Evolutionary conservation across 306 rosid species (phyloP), one percentile per base, ranked within the genome.

Genomic region (Dalbergia cultrata): DNA sequence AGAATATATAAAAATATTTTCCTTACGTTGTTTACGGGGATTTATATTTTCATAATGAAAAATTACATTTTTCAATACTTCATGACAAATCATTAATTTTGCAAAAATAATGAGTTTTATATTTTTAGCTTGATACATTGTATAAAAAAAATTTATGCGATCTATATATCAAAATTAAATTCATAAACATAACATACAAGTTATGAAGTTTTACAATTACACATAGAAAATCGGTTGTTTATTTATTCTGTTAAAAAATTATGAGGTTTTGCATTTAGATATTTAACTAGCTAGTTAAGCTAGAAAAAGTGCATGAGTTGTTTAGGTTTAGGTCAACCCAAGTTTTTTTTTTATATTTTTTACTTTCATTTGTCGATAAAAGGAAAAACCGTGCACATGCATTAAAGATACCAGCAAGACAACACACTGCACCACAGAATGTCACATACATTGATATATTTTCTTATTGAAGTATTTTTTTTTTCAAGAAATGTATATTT

Each of bases 361-460:
- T 10, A 9, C 0, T 75, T 59, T 18, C 4, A 0, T 43, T 43
- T 39, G 56, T 67, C 33, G 35, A 21, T 63, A 22, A 4, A 52
- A 12, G 13, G 8, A 43, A 56, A 26, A 67, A 57, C 4, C n/a
- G 39, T 18, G 52, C 43, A 11, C 63, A 19, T 70, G 31, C 64
- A 70, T 39, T 60, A 49, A 17, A 35, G 18, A 44, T 63, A 47
- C 53, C n/a, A 52, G 35, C 63, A 69, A 37, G 69, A 68, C 61
- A 72, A 63, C 72, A 41, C 49, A 45, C 43, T 50, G 18, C 53
- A 67, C 7, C 5, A 9, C 37, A 49, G 43, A n/a, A 58, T 67
- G 58, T 59, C 53, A 39, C 44, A 57, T 33, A 2, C 16, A 59
- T 45, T 53, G 44, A 41, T 37, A 37, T 35, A 44, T 17, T 18